phyloP scores from a whole-genome alignment of 1,139 yeast species.

The Kodamaea sp. region DNA sequence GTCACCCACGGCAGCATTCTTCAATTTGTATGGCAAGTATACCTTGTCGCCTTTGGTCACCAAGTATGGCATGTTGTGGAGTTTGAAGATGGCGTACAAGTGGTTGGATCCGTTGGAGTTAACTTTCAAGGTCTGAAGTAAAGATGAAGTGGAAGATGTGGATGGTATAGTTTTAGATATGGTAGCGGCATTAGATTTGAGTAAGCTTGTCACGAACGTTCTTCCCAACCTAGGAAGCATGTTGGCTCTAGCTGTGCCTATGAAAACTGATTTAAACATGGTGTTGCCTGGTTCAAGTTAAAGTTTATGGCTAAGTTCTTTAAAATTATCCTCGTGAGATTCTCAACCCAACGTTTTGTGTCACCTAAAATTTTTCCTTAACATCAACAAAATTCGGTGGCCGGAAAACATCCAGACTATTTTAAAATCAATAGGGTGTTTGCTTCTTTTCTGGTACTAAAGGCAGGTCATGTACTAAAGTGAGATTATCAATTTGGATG shows the following conservation, averaged over 20 bases:
- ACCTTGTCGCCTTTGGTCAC: constrained; percentile 91
- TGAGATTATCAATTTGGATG: too few species aligned
- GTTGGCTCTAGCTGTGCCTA: too few species aligned
- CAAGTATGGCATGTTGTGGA: constrained; percentile 83
- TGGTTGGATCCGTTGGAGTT: constrained; percentile 51
- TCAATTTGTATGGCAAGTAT: constrained; percentile 73
- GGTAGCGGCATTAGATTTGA: constrained; percentile 1
- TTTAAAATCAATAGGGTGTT: too few species aligned
- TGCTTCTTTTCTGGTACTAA: too few species aligned
- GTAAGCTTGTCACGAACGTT: not conserved
- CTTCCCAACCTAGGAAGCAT: too few species aligned
- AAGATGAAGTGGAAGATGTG: constrained; percentile 5
- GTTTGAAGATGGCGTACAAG: constrained; percentile 78
- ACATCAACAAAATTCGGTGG: constrained; percentile 9
- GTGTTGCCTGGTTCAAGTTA: too few species aligned
- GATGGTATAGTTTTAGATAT: too few species aligned
- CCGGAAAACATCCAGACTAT: constrained; percentile 1
- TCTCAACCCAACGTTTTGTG: too few species aligned
- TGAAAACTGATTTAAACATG: too few species aligned
- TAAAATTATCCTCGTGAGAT: too few species aligned
- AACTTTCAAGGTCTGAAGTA: constrained; percentile 57
- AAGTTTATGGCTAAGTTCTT: too few species aligned
- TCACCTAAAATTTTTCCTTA: constrained; percentile 11
- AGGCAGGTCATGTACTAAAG: constrained; percentile 6
- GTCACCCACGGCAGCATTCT: constrained; percentile 80